Conservation (phyloP, 2,329 filamentous ascomycete genomes). For the Teratosphaeria nubilosa region DNA sequence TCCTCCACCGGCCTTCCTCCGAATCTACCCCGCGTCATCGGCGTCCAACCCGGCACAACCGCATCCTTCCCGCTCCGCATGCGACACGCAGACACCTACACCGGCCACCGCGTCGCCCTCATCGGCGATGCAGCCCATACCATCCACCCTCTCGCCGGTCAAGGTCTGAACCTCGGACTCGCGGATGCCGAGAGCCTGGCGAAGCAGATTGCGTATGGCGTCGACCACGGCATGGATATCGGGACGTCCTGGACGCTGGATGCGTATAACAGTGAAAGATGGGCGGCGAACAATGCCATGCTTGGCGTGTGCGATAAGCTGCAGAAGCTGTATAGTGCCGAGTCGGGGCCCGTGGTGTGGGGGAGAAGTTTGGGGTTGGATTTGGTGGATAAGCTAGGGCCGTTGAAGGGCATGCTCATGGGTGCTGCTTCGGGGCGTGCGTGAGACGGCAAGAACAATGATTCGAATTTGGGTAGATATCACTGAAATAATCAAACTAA, state of each 20-base stretch:
- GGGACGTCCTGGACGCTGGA: slow-evolving; percentile 71
- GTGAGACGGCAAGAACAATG: background rate
- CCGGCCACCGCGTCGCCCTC: slow-evolving; percentile 78
- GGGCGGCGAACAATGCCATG: slow-evolving; percentile 67
- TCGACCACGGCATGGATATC: slow-evolving; percentile 77
- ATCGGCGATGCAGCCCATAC: slow-evolving; percentile 94
- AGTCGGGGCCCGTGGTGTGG: slow-evolving; percentile 68
- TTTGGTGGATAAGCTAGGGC: slow-evolving; percentile 62
- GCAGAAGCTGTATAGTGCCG: slow-evolving; percentile 82
- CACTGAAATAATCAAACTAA: too few species aligned
- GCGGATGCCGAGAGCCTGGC: slow-evolving; percentile 76
- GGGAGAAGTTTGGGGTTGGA: slow-evolving; percentile 66
- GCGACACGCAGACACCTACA: slow-evolving; percentile 89
- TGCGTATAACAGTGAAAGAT: slow-evolving; percentile 69
- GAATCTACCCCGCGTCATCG: slow-evolving; percentile 47
- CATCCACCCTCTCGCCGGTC: slow-evolving; percentile 85
- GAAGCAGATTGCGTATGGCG: slow-evolving; percentile 62
- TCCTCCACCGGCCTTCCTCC: slow-evolving; percentile 27
- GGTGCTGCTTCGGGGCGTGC: slow-evolving; percentile 37
- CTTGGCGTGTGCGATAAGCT: slow-evolving; percentile 78
- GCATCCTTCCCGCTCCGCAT: slow-evolving; percentile 87
- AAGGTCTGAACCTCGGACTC: slow-evolving; percentile 88
- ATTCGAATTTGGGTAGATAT: background rate
- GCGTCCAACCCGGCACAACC: slow-evolving; percentile 66
- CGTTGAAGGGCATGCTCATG: slow-evolving; percentile 82